Base-by-base conservation (phyloP, 768 basidiomycete genomes). In the Sutorius australiensis region DNA sequence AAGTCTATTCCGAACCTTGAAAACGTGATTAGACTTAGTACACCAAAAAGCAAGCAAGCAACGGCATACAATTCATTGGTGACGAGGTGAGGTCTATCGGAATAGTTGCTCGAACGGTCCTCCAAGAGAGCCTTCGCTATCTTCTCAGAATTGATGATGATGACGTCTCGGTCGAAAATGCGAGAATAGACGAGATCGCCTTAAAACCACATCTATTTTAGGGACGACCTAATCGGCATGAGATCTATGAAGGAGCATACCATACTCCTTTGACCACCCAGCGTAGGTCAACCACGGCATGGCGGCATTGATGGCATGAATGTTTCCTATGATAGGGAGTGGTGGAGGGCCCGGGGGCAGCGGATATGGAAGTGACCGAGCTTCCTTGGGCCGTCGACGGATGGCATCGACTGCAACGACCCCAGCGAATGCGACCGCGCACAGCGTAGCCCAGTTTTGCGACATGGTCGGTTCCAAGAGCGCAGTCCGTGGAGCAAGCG, bases 61-160 rank as follows among this genome's bases (percentile, higher is more conserved):
- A 33, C 8, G 2, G 2, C 55, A 21, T 40, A 62, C 61, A 64
- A 27, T 19, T 33, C 28, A 34, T 47, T 54, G 21, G 60, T 62
- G 24, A 47, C 17, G 34, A 65, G 34, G n/a, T 30, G 19, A 7
- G 60, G 57, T 47, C 63, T 47, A 38, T 55, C 60, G 5, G 63
- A 44, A 48, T 65, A 65, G 8, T 56, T 65, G 3, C 36, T 42
- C 11, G 63, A 64, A 32, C 54, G 60, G 28, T 57, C 43, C 34
- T 65, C 58, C 10, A 62, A 37, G 17, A 60, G 51, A n/a, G 48
- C 52, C 33, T 50, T 51, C 3, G 55, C 53, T 7, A 48, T n/a
- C 28, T 50, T 62, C 12, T 51, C 50, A 13, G 57, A 56, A 34
- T 52, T 59, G 33, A 59, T 56, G n/a, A 56, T 53, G 37, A 55